These are phyloP conservation scores for Raddia guianensis DNA, from an alignment of 176 grass and related monocot genomes.

Conservation along the genomic window DNA sequence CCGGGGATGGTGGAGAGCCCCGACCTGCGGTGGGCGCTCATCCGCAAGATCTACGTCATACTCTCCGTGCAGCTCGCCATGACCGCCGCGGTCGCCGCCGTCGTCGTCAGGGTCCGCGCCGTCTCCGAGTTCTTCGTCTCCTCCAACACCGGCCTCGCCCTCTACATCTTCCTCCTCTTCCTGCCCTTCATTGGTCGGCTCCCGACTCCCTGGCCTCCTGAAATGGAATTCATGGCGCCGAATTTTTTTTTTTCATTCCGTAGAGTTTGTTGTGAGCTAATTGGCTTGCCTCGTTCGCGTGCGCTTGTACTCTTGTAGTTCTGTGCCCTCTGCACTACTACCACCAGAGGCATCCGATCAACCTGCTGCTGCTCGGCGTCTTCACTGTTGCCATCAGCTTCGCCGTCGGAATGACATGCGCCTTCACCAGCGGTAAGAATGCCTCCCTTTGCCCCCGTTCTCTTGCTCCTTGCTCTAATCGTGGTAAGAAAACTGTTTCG, in stretches of 20 bases:
- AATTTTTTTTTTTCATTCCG: background rate
- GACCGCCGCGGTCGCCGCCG: conserved; percentile 63
- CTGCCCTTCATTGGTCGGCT: conserved; percentile 61
- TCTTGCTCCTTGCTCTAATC: background rate
- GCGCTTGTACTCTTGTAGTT: conserved; percentile 38
- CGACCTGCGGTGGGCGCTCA: conserved; percentile 83
- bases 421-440: conserved; percentile 72
- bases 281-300: conserved; percentile 2
- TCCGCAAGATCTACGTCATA: conserved; percentile 91
- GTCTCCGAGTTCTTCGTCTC: conserved; percentile 86
- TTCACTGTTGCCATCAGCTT: conserved; percentile 79
- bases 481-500: background rate
- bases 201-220: background rate
- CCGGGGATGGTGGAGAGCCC: conserved; percentile 83
- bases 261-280: background rate
- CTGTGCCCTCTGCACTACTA: conserved; percentile 63
- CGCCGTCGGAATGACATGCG: conserved; percentile 70
- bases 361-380: conserved; percentile 69
- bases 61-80: conserved; percentile 71
- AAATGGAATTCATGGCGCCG: background rate
- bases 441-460: background rate
- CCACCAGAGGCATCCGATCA: conserved; percentile 78
- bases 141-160: conserved; percentile 56
- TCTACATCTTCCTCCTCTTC: conserved; percentile 75
- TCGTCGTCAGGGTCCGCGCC: conserved; percentile 73